These are phyloP conservation scores for Tricholoma matsutake DNA, from an alignment of 768 basidiomycete genomes.

Conservation along the genomic window DNA sequence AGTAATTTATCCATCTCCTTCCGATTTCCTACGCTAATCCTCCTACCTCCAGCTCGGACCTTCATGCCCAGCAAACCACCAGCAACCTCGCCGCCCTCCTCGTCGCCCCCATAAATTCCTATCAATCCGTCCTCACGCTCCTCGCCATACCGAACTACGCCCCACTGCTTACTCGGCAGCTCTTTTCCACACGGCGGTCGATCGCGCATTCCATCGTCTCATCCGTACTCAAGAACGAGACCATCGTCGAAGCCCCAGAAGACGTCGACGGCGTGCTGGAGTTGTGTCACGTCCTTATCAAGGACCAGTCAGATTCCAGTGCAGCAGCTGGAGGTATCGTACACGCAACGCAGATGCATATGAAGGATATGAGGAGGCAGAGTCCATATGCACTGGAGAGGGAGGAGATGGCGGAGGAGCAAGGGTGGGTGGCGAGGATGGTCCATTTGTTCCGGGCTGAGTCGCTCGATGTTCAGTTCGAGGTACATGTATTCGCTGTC, in stretches of 20 bases:
- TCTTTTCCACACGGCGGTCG: constrained; percentile 86
- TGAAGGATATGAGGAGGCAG: constrained; percentile 50
- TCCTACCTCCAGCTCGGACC: constrained; percentile 62
- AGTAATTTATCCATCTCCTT: constrained; percentile 38
- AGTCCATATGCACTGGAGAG: constrained; percentile 64
- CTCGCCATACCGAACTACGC: constrained; percentile 92
- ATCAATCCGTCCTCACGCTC: constrained; percentile 94
- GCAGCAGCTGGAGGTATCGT: constrained; percentile 18
- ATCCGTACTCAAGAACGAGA: constrained; percentile 95
- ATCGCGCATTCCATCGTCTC: constrained; percentile 95
- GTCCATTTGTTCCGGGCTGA: constrained; percentile 93
- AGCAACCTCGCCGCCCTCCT: constrained; percentile 89
- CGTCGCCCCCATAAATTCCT: constrained; percentile 92
- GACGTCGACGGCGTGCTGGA: constrained; percentile 94
- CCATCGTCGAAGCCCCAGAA: constrained; percentile 87
- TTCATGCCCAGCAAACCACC: constrained; percentile 84
- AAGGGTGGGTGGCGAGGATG: constrained; percentile 98
- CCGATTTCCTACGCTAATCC: neutral
- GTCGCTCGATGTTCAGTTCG: constrained; percentile 83
- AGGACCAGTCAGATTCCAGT: constrained; percentile 69
- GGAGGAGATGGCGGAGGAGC: constrained; percentile 96
- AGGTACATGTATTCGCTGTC: constrained; percentile 47
- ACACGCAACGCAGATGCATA: constrained; percentile 32
- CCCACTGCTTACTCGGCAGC: constrained; percentile 78
- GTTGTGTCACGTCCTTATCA: constrained; percentile 88